Evolutionary conservation across 1,139 yeast genomes (phyloP), one percentile per base, ranked within the genome.

Genomic region (Blastobotrys raffinosifermentans): DNA sequence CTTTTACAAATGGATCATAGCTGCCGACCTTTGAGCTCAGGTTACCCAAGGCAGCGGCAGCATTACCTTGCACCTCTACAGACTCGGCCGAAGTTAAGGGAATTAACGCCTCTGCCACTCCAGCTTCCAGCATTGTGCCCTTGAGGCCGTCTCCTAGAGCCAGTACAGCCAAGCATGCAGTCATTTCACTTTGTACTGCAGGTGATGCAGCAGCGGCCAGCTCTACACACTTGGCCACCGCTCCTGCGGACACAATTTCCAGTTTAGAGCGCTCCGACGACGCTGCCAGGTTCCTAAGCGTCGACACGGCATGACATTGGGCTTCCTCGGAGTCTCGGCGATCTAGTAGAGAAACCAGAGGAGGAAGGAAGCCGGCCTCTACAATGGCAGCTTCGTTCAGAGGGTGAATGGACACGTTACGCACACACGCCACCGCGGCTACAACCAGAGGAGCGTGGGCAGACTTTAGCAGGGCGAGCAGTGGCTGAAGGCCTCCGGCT

Each of bases 41-140:
- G 58, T 91, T 91, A 15, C 98, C 99, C 50, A 91, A 72, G 1
- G 99, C 98, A 20, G 98, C 98, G 15, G 97, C 98, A 3, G 96
- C 84, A 61, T 93, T 91, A 39, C 99, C 99, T 62, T 96, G 93
- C 13, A 91, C 97, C 64, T 91, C 98, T 44, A 91, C 85, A 57
- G 89, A 87, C 45, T 75, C 75, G 34, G 94, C 82, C 51, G 77
- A 79, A 2, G 98, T 91, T 58, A 93, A 72, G 17, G 97, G 97
- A 46, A 91, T 81, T 46, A 91, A 73, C 29, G 87, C 96, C 52
- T 85, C 91, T 47, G 89, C 75, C 36, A 93, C 81, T 38, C 87
- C 91, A 51, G 89, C 73, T 46, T 85, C 85, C 49, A 91, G 75
- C 54, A 93, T 71, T 54, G 83, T 82, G 40, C 83, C 77, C 65